Evolutionary conservation across 176 grass and related monocot species (phyloP), one percentile per base, ranked within the genome.

Genomic region (Musa beccarii): DNA sequence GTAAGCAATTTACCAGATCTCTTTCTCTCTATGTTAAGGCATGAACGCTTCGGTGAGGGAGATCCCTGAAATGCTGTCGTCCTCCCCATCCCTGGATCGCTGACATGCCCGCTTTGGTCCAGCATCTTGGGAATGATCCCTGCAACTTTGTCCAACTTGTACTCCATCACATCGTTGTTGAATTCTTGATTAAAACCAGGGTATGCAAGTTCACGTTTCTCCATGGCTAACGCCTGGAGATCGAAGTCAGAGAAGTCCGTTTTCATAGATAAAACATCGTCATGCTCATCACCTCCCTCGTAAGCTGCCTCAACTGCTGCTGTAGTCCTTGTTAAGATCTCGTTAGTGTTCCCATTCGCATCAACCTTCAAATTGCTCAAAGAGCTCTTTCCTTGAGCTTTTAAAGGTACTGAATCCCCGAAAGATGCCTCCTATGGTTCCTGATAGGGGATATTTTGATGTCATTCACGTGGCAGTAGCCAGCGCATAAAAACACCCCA

Each of bases 21-120:
- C 81, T 85, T 81, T 80, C 85, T 87, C 82, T 99, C 95, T 22
- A 99, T 99, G 83, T 91, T 99, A 78, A 88, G 93, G 80, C 95
- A 91, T 8, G 90, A 99, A 22, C 90, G 88, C 63, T 82, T 78
- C 72, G 94, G 84, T 75, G 43, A 74, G 14, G 84, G 22, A 1
- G 77, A 76, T 20, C 69, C 78, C 28, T 54, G 10, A 17, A 80
- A 82, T 13, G 11, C 49, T 2, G 57, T 17, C 72, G 24, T 59
- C 54, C 63, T 69, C 19, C 34, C 82, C 2, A 55, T 59, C 13
- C 59, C 78, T 66, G 61, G 64, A 54, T 83, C 77, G 21, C 74
- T 87, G 3, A 25, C 77, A 49, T 74, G 76, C 53, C 70, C 79
- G 11, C 49, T 82, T 19, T 71, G 74, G 34, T 50, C 25, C 72